Conservation (phyloP, 805 yeast genomes). For the Yamadazyma endophytica region DNA sequence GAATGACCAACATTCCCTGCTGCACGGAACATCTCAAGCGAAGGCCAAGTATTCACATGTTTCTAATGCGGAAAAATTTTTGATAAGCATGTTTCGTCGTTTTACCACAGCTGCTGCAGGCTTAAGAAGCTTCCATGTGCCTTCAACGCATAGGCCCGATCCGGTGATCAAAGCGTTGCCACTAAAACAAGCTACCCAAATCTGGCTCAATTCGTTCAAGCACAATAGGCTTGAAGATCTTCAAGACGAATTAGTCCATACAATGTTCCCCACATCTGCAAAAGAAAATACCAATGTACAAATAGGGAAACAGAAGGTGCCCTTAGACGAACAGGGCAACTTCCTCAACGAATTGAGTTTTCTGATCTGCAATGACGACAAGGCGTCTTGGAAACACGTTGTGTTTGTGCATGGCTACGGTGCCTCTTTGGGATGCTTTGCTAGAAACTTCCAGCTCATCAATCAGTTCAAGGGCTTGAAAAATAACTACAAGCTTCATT, state of each 20-base stretch:
- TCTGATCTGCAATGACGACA: conserved; percentile 21
- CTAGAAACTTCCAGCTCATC: conserved; percentile 46
- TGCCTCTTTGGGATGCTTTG: conserved; percentile 54
- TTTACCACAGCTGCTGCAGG: too few relatives aligned
- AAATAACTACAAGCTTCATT: conserved; percentile 43
- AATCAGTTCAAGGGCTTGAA: conserved; percentile 21
- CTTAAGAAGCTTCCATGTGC: too few relatives aligned
- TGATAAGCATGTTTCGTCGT: too few relatives aligned
- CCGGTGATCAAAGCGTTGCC: too few relatives aligned
- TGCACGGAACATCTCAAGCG: too few relatives aligned
- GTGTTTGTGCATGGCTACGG: conserved; percentile 59
- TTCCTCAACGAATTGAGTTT: conserved; percentile 33
- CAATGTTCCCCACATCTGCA: conserved; percentile 23
- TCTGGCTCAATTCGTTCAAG: conserved; percentile 22
- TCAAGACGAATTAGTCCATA: conserved; percentile 31
- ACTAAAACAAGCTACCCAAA: too few relatives aligned
- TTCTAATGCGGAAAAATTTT: too few relatives aligned
- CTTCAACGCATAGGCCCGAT: too few relatives aligned
- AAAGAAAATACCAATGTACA: conserved; percentile 20
- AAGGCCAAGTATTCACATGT: too few relatives aligned
- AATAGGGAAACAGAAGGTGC: conserved; percentile 13
- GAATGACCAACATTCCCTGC: too few relatives aligned
- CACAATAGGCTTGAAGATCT: conserved; percentile 23
- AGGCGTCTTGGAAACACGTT: conserved; percentile 30
- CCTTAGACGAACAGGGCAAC: conserved; percentile 21